Base-by-base conservation (phyloP, 2,329 filamentous ascomycete species). In the Lanzia echinophila region DNA sequence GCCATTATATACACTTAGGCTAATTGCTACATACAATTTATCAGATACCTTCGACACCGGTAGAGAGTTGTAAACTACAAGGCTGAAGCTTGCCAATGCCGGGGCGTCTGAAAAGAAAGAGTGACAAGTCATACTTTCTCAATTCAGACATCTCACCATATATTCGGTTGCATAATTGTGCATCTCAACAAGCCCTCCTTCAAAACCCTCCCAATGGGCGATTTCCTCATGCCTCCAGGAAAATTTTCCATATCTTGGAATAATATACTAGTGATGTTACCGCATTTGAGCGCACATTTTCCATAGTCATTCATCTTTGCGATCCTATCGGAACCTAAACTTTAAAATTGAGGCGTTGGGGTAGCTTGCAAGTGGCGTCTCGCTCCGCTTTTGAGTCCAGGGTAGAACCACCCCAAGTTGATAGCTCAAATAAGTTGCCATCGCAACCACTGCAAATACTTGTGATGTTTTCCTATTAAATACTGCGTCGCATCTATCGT, bases 161-260 rank as follows among this genome's bases (percentile, higher is more conserved):
- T 48, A 41, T 28, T 33, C 24, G 44, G 33, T 39, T 17, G 36
- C 36, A 53, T 46, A 41, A 31, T 31, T 33, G 43, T 42, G 34
- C 12, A 47, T 33, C 15, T 47, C 17, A 12, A 31, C n/a, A 47
- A 13, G 31, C 43, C 6, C 12, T 19, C 17, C 11, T 15, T 41
- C 19, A 32, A 31, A 53, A 53, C 50, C 33, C 19, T 39, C 34
- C 50, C 44, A 53, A 33, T 53, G 6, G 12, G 7, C 24, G 20
- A 13, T 28, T 15, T 11, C 6, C 17, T 11, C 22, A 22, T 5
- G 12, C 36, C 22, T 11, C 17, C 13, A 48, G 20, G 13, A 2
- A 19, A 3, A 32, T 34, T n/a, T n/a, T 41, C 19, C 20, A 47
- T 34, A 53, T 42, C 24, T 53, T 53, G 34, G 15, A 53, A 41